Base-by-base conservation (phyloP, 768 basidiomycete species). In the Hirschioporus abietinus region DNA sequence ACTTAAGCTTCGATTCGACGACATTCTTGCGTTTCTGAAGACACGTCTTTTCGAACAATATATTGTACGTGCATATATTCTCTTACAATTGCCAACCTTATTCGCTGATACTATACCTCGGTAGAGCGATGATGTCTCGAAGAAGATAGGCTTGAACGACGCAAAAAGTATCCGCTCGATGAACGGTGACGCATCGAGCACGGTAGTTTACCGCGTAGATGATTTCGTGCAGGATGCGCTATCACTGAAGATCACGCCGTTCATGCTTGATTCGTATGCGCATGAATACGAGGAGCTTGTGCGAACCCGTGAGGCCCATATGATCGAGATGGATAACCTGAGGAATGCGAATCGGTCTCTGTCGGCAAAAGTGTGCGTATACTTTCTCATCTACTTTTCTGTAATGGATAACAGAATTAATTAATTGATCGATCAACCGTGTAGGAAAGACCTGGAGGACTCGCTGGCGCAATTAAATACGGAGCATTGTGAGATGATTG, bases 201-300 rank as follows among this genome's bases (percentile, higher is more conserved):
- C 75, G 34, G 72, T 75, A 65, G 76, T 76, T 73, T 93, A 93
- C 71, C 81, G 82, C 62, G 88, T 92, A 9, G 86, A 96, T 70
- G 87, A 88, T 59, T 96, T 98, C 75, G 90, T 99, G 5, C 83
- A 87, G 66, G 95, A 99, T 72, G 91, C 96, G 8, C 87, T 93
- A 67, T 86, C 88, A 24, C 78, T 97, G 71, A 84, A 85, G 68
- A 94, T 99, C 70, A 97, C 96, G 4, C 93, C 97, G 0, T 96
- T 99, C 78, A 95, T 96, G 93, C 82, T 99, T 57, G 96, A 98
- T 72, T 83, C 87, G 23, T 96, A 93, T 74, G 86, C 89, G 35
- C 91, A 88, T 65, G 95, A 97, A 78, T 96, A 95, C 73, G 88
- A 92, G 69, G 95, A 96, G 66, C 77, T 88, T 65, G 78, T 92